A percentile compares a stretch with the other conserved stretches of the same genome.
These are phyloP conservation scores for Pyrrhoderma lamaoense DNA, from an alignment of 1,284 basidiomycete species.

Conservation along the genomic window DNA sequence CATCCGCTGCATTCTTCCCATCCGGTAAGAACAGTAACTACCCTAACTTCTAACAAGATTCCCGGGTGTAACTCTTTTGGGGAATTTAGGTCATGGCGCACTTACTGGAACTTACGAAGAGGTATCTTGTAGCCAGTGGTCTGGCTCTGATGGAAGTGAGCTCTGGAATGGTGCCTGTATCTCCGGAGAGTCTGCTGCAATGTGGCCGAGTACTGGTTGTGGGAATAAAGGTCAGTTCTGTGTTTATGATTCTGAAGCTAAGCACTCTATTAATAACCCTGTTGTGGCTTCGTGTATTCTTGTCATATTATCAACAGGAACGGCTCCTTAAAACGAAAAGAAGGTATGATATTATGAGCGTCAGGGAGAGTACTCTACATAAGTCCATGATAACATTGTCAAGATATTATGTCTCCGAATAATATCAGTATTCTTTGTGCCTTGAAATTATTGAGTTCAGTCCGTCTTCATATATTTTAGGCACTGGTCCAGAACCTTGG, in stretches of 20 bases:
- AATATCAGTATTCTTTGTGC: too few species aligned
- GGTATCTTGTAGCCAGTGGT: slow-evolving; percentile 18
- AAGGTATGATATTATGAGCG: too few species aligned
- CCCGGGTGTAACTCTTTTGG: neutral
- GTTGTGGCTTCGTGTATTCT: too few species aligned
- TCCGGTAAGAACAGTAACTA: slow-evolving; percentile 25
- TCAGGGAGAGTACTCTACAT: too few species aligned
- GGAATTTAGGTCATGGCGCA: slow-evolving; percentile 13
- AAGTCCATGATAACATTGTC: too few species aligned
- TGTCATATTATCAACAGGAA: slow-evolving; percentile 6
- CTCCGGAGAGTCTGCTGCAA: slow-evolving; percentile 15
- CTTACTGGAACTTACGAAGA: slow-evolving; percentile 17
- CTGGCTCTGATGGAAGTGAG: slow-evolving; percentile 15
- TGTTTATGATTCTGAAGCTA: neutral
- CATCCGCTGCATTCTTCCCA: slow-evolving; percentile 47
- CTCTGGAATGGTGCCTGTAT: slow-evolving; percentile 16
- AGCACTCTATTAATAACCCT: too few species aligned
- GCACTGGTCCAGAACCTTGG: slow-evolving; percentile 26
- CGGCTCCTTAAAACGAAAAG: too few species aligned
- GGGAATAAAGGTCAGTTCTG: slow-evolving; percentile 15
- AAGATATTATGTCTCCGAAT: too few species aligned
- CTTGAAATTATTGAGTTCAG: too few species aligned
- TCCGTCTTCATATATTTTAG: neutral
- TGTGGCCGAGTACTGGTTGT: slow-evolving; percentile 16
- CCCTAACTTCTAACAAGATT: neutral